A percentile compares a stretch with the other conserved stretches of the same genome.
These are phyloP conservation scores for Dothideomycetidae sp. DNA, from an alignment of 2,329 filamentous ascomycete genomes.

Conservation along the genomic window DNA sequence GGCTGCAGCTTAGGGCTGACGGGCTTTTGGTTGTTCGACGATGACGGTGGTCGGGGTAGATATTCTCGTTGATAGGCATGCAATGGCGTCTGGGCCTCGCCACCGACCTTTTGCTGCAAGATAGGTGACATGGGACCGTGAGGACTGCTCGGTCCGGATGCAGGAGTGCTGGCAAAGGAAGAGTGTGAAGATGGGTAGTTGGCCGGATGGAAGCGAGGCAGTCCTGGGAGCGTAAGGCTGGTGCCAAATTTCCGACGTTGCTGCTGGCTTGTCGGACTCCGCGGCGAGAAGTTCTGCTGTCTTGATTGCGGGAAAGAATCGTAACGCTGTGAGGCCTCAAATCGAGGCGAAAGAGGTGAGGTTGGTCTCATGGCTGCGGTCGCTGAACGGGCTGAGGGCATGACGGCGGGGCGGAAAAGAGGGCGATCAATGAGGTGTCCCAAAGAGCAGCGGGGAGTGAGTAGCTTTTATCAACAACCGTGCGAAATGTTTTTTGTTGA, in stretches of 20 bases:
- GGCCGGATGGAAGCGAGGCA: slow-evolving; percentile 39
- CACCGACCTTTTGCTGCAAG: slow-evolving; percentile 29
- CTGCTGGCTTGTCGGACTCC: slow-evolving; percentile 17
- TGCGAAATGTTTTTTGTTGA: background rate
- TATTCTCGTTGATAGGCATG: slow-evolving; percentile 34
- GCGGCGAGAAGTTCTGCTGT: slow-evolving; percentile 15
- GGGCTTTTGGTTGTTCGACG: slow-evolving; percentile 23
- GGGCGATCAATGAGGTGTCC: too few species aligned
- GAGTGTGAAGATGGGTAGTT: slow-evolving; percentile 30
- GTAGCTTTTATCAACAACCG: too few species aligned
- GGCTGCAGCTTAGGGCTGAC: slow-evolving; percentile 35
- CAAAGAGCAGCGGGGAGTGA: too few species aligned
- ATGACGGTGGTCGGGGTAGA: slow-evolving; percentile 16
- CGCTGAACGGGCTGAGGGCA: slow-evolving; percentile 21
- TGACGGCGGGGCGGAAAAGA: too few species aligned
- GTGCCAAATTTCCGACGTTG: slow-evolving; percentile 24
- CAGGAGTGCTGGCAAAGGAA: slow-evolving; percentile 24
- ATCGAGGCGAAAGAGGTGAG: slow-evolving; percentile 22
- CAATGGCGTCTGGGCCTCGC: slow-evolving; percentile 35
- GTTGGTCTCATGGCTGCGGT: slow-evolving; percentile 22
- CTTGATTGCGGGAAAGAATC: slow-evolving; percentile 20
- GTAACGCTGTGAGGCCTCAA: slow-evolving; percentile 17
- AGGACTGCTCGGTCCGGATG: slow-evolving; percentile 26
- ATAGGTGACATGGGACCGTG: slow-evolving; percentile 32
- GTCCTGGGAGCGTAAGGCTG: slow-evolving; percentile 31